These are phyloP conservation scores for Protoeuglena noctilucae DNA, from an alignment of 139 green algal species.

Conservation along the genomic window DNA sequence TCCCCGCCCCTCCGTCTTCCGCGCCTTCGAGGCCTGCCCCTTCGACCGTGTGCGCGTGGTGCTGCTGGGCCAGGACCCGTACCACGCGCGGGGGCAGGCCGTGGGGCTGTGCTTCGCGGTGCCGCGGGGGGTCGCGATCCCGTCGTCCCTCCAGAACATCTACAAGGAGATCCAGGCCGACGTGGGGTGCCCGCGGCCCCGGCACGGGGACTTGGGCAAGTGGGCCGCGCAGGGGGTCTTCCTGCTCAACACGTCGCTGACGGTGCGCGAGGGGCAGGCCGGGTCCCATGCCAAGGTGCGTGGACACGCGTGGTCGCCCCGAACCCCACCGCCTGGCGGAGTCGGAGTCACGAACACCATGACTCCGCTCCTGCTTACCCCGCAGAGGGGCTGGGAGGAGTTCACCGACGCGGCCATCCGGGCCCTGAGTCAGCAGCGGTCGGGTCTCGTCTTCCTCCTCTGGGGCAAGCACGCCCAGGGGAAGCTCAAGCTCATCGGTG, in stretches of 20 bases:
- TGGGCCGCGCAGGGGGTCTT: slow-evolving; percentile 63
- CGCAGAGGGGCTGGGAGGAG: slow-evolving; percentile 65
- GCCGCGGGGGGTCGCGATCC: slow-evolving; percentile 31
- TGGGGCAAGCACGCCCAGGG: slow-evolving; percentile 66
- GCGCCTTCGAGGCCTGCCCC: slow-evolving; percentile 21
- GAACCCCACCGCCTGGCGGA: background rate
- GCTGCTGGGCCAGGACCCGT: slow-evolving; percentile 84
- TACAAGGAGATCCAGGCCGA: slow-evolving; percentile 64
- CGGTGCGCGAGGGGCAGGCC: slow-evolving; percentile 57
- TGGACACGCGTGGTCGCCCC: background rate
- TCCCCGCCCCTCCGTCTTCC: slow-evolving; percentile 52
- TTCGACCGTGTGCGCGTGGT: slow-evolving; percentile 30
- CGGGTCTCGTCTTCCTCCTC: slow-evolving; percentile 72
- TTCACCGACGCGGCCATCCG: slow-evolving; percentile 77
- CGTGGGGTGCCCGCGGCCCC: slow-evolving; percentile 27
- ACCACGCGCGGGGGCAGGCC: slow-evolving; percentile 77
- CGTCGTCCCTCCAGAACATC: slow-evolving; percentile 30
- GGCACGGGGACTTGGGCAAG: slow-evolving; percentile 51
- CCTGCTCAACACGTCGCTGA: slow-evolving; percentile 86
- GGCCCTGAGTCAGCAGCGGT: slow-evolving; percentile 33
- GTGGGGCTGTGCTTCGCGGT: slow-evolving; percentile 92
- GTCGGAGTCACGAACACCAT: slow-evolving; percentile 2
- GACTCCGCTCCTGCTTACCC: too few species aligned
- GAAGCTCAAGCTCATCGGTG: slow-evolving; percentile 36
- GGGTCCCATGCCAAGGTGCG: slow-evolving; percentile 64